phyloP scores from a whole-genome alignment of 176 grass and related monocot genomes.

The Aegilops bicornis region DNA sequence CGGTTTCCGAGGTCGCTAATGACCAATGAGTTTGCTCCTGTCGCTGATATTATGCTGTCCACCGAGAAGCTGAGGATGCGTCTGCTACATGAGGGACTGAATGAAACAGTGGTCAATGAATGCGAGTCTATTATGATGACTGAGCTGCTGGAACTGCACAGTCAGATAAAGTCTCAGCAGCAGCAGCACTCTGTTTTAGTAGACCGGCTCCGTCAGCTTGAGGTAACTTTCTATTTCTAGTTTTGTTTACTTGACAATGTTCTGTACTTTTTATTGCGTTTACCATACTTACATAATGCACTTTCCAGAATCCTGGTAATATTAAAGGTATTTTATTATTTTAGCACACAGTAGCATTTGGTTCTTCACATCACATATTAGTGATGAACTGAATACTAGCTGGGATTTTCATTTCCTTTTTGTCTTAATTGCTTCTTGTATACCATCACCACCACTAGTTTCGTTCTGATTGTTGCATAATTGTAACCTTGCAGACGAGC shows the following conservation, averaged over 20 bases:
- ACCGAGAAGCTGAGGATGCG: constrained; percentile 68
- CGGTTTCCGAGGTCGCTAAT: constrained; percentile 54
- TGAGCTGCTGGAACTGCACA: constrained; percentile 74
- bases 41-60: constrained; percentile 56
- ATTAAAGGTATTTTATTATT: constrained; percentile 21
- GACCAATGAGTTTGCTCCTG: constrained; percentile 51
- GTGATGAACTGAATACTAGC: not conserved
- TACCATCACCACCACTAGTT: not conserved
- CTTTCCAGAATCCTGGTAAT: not conserved
- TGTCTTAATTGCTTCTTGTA: not conserved
- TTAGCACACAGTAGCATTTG: not conserved
- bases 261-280: not conserved
- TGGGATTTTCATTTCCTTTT: not conserved
- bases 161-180: constrained; percentile 64
- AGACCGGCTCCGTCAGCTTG: constrained; percentile 80
- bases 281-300: not conserved
- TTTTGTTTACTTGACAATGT: constrained; percentile 27
- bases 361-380: not conserved
- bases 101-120: constrained; percentile 68
- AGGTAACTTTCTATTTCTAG: constrained; percentile 57
- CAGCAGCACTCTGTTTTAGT: constrained; percentile 84
- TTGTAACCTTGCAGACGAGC: not conserved
- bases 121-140: constrained; percentile 85
- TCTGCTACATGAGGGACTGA: constrained; percentile 66
- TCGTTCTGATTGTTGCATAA: not conserved